phyloP scores from a whole-genome alignment of 306 rosid species.

The Argentina anserina region DNA sequence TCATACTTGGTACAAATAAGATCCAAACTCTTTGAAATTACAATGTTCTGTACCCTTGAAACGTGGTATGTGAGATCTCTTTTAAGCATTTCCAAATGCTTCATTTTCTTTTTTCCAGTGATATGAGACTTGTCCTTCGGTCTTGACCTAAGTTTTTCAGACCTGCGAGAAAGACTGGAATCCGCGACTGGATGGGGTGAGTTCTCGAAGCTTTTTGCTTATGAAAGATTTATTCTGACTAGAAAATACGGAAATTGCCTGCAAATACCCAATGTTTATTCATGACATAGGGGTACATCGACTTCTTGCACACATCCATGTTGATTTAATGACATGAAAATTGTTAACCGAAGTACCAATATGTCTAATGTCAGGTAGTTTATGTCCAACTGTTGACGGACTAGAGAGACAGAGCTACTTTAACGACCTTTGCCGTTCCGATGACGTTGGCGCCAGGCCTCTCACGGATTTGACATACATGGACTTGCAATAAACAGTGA shows the following conservation, averaged over 20 bases:
- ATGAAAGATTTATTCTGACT: background rate
- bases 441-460: background rate
- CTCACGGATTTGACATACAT: constrained; percentile 12
- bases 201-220: background rate
- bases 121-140: background rate
- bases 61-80: too few species aligned
- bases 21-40: too few species aligned
- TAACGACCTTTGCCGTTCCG: background rate
- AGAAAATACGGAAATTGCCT: background rate
- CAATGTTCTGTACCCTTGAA: too few species aligned
- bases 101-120: background rate
- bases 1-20: too few species aligned
- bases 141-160: background rate
- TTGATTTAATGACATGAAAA: constrained; percentile 7
- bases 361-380: background rate
- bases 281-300: background rate
- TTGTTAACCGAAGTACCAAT: background rate
- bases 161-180: too few species aligned
- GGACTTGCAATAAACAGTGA: constrained; percentile 19
- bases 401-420: background rate
- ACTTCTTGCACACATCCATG: background rate
- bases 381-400: background rate
- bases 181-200: background rate
- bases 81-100: too few species aligned
- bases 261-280: background rate